Evolutionary conservation across 768 basidiomycete genomes (phyloP).

Genomic region (Rhizopogon vinicolor): DNA sequence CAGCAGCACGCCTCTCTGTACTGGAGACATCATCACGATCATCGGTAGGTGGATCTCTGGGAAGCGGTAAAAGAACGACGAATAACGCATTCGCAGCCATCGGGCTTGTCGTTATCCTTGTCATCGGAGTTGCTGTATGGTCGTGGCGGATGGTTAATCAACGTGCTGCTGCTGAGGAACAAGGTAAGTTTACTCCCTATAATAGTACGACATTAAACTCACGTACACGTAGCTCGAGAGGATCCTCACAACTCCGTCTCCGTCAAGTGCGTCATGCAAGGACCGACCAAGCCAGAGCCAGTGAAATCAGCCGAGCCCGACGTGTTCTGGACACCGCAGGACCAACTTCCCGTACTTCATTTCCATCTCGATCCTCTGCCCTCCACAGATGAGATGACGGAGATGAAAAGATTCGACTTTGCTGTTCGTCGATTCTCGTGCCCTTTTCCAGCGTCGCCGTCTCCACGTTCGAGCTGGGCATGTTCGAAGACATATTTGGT

Average conservation of each 20-base stretch:
- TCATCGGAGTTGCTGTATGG: not conserved
- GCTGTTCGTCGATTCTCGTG: not conserved
- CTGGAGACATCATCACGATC: constrained; percentile 19
- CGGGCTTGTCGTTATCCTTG: not conserved
- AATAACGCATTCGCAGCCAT: not conserved
- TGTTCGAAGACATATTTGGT: not conserved
- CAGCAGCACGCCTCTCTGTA: constrained; percentile 10
- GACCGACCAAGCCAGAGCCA: constrained; percentile 6
- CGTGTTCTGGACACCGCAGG: constrained; percentile 5
- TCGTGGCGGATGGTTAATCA: not conserved
- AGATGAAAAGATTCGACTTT: not conserved
- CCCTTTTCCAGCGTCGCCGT: not conserved
- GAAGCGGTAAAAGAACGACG: not conserved
- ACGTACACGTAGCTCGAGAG: not conserved
- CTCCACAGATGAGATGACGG: not conserved
- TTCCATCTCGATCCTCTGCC: not conserved
- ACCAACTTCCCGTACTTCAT: not conserved
- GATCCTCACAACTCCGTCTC: constrained; percentile 6
- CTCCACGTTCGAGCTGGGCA: constrained; percentile 2
- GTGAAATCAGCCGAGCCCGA: constrained; percentile 4
- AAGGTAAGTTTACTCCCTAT: not conserved
- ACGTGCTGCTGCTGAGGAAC: not conserved
- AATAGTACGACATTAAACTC: not conserved
- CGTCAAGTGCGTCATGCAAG: constrained; percentile 1
- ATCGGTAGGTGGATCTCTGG: constrained; percentile 10